These are phyloP conservation scores for Tylopilus subfusipes DNA, from an alignment of 768 basidiomycete species.

Conservation along the genomic window DNA sequence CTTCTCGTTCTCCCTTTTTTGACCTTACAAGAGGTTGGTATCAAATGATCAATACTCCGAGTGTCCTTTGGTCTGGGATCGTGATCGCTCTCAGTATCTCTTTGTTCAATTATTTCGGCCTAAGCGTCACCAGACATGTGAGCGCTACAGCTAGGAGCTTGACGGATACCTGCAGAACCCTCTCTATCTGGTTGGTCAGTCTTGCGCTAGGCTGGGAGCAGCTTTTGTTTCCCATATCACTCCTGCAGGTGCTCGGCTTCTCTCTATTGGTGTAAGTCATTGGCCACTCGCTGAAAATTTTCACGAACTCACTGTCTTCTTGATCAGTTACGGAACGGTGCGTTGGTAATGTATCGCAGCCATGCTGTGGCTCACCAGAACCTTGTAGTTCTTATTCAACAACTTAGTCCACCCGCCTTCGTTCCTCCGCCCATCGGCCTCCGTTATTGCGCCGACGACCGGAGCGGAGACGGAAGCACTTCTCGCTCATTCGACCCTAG, in stretches of 20 bases:
- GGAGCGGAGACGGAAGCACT: slow-evolving; percentile 56
- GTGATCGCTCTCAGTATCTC: slow-evolving; percentile 76
- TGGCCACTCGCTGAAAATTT: not conserved
- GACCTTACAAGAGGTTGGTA: slow-evolving; percentile 87
- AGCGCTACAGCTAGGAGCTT: slow-evolving; percentile 90
- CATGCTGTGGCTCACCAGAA: slow-evolving; percentile 6
- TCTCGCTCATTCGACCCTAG: slow-evolving; percentile 43
- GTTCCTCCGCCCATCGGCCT: slow-evolving; percentile 47
- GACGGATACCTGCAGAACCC: slow-evolving; percentile 92
- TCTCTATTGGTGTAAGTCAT: slow-evolving; percentile 78
- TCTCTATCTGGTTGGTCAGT: slow-evolving; percentile 94
- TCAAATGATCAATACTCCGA: slow-evolving; percentile 79
- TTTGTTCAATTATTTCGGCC: slow-evolving; percentile 84
- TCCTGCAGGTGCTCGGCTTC: slow-evolving; percentile 84
- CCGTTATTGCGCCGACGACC: slow-evolving; percentile 24
- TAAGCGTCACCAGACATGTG: slow-evolving; percentile 90
- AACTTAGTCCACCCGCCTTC: slow-evolving; percentile 66
- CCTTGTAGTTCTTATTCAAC: slow-evolving; percentile 80
- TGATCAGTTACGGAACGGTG: slow-evolving; percentile 78
- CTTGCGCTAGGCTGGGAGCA: slow-evolving; percentile 88
- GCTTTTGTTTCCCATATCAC: slow-evolving; percentile 74
- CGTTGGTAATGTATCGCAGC: slow-evolving; percentile 21
- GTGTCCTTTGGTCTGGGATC: slow-evolving; percentile 62
- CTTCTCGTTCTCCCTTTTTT: slow-evolving; percentile 68
- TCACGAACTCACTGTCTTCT: slow-evolving; percentile 9